Percentiles rank a stretch among this genome's conserved stretches.
These are phyloP conservation scores for Trichophyton mentagrophytes DNA, from an alignment of 2,329 filamentous ascomycete genomes.

Conservation along the genomic window DNA sequence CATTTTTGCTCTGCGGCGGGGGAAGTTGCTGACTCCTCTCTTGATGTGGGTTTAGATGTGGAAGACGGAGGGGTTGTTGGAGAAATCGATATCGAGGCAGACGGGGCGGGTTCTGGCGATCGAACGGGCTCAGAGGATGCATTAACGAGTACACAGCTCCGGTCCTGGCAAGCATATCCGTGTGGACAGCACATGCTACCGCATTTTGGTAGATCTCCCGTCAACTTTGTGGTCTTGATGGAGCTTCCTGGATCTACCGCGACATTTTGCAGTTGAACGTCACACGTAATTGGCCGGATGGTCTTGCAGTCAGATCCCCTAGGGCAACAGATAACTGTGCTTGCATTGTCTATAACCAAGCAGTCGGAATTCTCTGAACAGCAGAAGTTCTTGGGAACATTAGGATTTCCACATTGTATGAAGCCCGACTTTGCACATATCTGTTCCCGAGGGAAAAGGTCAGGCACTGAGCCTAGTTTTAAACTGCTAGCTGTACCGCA, in stretches of 20 bases:
- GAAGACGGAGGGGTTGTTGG: constrained; percentile 14
- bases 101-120: constrained; percentile 20
- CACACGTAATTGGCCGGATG: constrained; percentile 33
- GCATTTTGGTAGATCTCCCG: constrained; percentile 30
- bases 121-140: constrained; percentile 19
- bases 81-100: constrained; percentile 15
- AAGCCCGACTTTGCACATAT: constrained; percentile 23
- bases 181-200: constrained; percentile 35
- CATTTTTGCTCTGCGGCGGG: constrained; percentile 19
- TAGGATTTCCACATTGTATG: constrained; percentile 24
- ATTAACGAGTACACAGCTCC: constrained; percentile 13
- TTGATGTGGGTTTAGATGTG: constrained; percentile 13
- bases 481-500: background rate
- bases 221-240: constrained; percentile 33
- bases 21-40: constrained; percentile 16
- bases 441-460: constrained; percentile 5
- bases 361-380: constrained; percentile 31
- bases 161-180: constrained; percentile 32
- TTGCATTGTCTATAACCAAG: constrained; percentile 30
- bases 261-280: constrained; percentile 31
- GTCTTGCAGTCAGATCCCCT: constrained; percentile 28
- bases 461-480: background rate
- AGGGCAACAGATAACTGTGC: constrained; percentile 37
- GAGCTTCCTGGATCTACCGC: constrained; percentile 24
- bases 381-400: constrained; percentile 33